phyloP scores from a whole-genome alignment of 139 green algal genomes.

The Volvox africanus region DNA sequence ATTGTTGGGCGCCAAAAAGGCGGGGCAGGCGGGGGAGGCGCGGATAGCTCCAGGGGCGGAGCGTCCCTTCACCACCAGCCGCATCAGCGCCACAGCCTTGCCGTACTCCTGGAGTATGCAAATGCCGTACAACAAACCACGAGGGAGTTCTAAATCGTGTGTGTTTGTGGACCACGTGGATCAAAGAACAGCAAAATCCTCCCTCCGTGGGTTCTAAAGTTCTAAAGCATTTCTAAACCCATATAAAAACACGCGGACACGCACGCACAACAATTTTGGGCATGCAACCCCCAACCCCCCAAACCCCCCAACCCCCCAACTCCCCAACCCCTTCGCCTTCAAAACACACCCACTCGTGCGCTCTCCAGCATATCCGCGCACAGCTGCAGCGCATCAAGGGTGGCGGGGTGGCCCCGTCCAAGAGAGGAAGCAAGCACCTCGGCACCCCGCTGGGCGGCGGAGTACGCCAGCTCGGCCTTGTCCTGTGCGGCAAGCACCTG shows the following conservation, averaged over 20 bases:
- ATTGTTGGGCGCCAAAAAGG: conserved; percentile 16
- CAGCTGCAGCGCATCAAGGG: conserved; percentile 43
- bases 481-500: conserved; percentile 30
- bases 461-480: conserved; percentile 27
- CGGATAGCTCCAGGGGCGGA: conserved; percentile 10
- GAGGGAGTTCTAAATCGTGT: not conserved
- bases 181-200: too few relatives aligned
- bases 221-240: too few relatives aligned
- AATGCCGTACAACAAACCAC: not conserved
- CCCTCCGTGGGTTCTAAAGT: too few relatives aligned
- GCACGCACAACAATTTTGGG: too few relatives aligned
- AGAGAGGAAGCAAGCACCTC: conserved; percentile 5
- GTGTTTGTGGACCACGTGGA: too few relatives aligned
- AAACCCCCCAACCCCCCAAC: not conserved
- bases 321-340: not conserved
- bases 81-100: conserved; percentile 26
- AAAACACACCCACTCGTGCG: not conserved
- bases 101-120: conserved; percentile 24
- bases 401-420: conserved; percentile 26
- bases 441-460: conserved; percentile 7
- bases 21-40: conserved; percentile 36
- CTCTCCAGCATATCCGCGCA: conserved; percentile 23
- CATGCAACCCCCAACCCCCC: not conserved
- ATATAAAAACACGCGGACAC: too few relatives aligned
- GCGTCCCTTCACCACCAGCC: conserved; percentile 26